Evolutionary conservation across 2,329 filamentous ascomycete species (phyloP).

Genomic region (Microcyclospora pomicola): DNA sequence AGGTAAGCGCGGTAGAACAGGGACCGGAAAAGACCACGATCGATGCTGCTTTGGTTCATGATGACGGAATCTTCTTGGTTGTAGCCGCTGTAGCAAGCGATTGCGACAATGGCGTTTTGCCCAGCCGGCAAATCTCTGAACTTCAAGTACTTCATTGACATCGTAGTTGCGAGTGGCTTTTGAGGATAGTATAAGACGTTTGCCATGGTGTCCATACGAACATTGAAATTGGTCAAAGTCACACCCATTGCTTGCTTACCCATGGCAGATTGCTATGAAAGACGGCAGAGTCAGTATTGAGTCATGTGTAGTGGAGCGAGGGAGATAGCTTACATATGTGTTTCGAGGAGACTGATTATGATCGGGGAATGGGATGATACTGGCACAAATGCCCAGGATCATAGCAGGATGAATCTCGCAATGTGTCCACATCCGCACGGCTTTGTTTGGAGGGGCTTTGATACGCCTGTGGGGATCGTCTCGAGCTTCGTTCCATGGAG

Average conservation of each 20-base stretch:
- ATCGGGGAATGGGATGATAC: slow-evolving; percentile 98
- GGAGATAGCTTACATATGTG: slow-evolving; percentile 41
- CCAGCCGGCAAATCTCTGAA: slow-evolving; percentile 95
- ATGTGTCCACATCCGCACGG: slow-evolving; percentile 87
- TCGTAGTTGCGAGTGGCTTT: slow-evolving; percentile 88
- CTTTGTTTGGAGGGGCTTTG: slow-evolving; percentile 74
- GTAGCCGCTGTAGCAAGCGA: slow-evolving; percentile 94
- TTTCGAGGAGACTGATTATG: slow-evolving; percentile 98
- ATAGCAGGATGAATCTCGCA: slow-evolving; percentile 99
- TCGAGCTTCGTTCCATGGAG: slow-evolving; percentile 38
- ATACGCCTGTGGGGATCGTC: slow-evolving; percentile 71
- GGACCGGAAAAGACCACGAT: slow-evolving; percentile 92
- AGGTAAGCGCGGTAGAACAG: slow-evolving; percentile 96
- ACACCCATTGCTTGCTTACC: slow-evolving; percentile 99
- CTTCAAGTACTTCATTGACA: slow-evolving; percentile 97
- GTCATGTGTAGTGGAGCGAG: not conserved
- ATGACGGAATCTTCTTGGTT: slow-evolving; percentile 99
- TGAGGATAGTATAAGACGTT: slow-evolving; percentile 99
- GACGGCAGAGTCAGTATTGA: not conserved
- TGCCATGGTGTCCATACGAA: slow-evolving; percentile 98
- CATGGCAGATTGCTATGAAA: slow-evolving; percentile 78
- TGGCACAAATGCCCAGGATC: slow-evolving; percentile 96
- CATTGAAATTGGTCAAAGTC: slow-evolving; percentile 90
- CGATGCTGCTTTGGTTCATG: slow-evolving; percentile 99
- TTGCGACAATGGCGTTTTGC: slow-evolving; percentile 96